Evolutionary conservation across 139 green algal species (phyloP), one percentile per base, ranked within the genome.

Genomic region (Deuterostichococcus epilithicus): DNA sequence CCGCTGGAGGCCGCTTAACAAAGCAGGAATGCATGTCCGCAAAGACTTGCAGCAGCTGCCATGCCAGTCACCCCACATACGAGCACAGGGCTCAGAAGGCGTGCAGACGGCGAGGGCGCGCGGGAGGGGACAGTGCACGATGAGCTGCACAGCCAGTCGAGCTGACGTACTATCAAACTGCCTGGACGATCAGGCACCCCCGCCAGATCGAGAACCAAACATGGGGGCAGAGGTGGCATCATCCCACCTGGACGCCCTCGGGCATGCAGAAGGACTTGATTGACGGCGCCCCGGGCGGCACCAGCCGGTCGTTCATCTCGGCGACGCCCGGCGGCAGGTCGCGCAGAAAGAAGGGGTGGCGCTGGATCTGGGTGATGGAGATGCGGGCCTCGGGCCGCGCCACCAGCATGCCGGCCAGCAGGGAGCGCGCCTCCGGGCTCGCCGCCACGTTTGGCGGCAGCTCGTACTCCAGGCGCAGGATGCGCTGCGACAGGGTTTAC

Each of bases 291-390:
- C 75, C 75, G 6, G 42, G 20, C 44, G 67, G 75, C 5, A 72
- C 35, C 65, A 83, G 79, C 71, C 86, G 86, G 45, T 84, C 82
- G 74, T 97, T 97, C 91, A 97, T 94, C 38, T 90, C 87, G 58
- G 78, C 79, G 13, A 96, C 88, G 25, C 94, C 92, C 5, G 86
- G 86, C n/a, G 94, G 94, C 78, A 98, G 90, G 80, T 97, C 93
- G 76, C 90, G n/a, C 20, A 45, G 35, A 84, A 94, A 98, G 93
- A 93, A 99, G 25, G 90, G 86, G 76, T 95, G 90, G 60, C 82
- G 30, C 74, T 85, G 74, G 68, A 97, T 91, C 75, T 92, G 86
- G 10, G 74, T 63, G 6, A 98, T 89, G 39, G 81, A 91, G 80
- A 97, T 93, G 68, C 95, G 91, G 72, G 88, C 84, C n/a, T 63